A percentile compares a stretch with the other conserved stretches of the same genome.
Conservation (phyloP, 306 rosid species). For the Quercus mongolica region DNA sequence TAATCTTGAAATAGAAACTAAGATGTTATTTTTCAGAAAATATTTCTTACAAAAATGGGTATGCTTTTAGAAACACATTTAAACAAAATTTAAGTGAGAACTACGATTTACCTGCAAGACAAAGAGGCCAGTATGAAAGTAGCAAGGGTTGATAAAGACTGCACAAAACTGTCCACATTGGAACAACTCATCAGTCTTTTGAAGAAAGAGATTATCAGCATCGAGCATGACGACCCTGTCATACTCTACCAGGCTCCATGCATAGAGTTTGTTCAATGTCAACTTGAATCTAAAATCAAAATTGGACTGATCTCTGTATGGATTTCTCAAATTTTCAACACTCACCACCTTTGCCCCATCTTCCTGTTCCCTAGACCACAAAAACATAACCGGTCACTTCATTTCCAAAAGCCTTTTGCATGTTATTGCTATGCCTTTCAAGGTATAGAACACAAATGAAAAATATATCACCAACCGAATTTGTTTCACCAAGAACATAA, state of each 20-base stretch:
- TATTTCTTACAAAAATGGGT: not conserved
- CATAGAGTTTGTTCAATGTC: conserved; percentile 80
- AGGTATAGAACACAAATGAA: not conserved
- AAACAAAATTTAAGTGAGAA: not conserved
- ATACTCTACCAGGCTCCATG: conserved; percentile 80
- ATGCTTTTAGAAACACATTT: not conserved
- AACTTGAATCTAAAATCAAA: conserved; percentile 73
- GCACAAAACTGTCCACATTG: conserved; percentile 92
- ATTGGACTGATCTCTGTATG: conserved; percentile 57
- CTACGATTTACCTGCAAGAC: conserved; percentile 57
- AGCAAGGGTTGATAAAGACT: conserved; percentile 82
- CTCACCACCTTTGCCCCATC: conserved; percentile 87
- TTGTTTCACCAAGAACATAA: no score
- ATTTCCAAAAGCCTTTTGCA: not conserved
- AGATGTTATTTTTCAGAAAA: not conserved
- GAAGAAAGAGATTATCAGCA: conserved; percentile 85
- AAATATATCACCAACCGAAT: not conserved
- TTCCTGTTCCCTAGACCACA: conserved; percentile 57
- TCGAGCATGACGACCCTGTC: conserved; percentile 90
- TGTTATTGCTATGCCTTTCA: not conserved
- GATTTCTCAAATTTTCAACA: conserved; percentile 78
- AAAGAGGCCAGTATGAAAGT: conserved; percentile 88
- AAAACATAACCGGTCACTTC: not conserved
- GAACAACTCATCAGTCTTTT: conserved; percentile 71
- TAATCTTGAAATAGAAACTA: not conserved